Percentiles rank a stretch among this genome's conserved stretches.
phyloP scores from a whole-genome alignment of 1,284 basidiomycete species.

The Ceratobasidium papillatum region DNA sequence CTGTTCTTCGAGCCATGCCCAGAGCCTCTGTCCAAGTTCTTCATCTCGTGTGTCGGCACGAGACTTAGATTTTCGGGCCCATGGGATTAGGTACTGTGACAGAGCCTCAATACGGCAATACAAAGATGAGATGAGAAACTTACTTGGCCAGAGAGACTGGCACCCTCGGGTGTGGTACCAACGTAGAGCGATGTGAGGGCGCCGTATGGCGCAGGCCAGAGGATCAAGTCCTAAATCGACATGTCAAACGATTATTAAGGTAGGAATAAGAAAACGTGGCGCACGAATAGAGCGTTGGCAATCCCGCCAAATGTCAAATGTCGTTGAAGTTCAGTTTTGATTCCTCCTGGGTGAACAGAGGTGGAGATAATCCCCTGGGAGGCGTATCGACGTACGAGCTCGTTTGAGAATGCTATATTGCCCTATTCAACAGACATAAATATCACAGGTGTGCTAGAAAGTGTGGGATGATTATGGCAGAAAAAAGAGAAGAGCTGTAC shows the following conservation, averaged over 20 bases:
- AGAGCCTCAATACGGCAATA: background rate
- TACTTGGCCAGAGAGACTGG: constrained; percentile 37
- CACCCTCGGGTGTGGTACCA: constrained; percentile 36
- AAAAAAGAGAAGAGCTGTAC: too few relatives aligned
- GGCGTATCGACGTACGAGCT: constrained; percentile 53
- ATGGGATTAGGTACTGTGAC: constrained; percentile 36
- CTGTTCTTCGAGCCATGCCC: constrained; percentile 40
- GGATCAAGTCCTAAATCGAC: constrained; percentile 3
- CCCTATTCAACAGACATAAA: constrained; percentile 44
- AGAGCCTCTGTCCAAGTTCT: constrained; percentile 9
- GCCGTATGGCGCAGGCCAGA: constrained; percentile 22
- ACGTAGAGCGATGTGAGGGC: constrained; percentile 42
- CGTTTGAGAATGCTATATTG: constrained; percentile 51
- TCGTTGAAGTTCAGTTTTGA: constrained; percentile 47
- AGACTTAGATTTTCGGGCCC: constrained; percentile 16
- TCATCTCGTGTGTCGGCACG: constrained; percentile 45
- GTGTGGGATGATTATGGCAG: background rate
- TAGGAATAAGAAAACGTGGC: background rate
- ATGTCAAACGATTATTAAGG: background rate
- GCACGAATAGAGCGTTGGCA: background rate
- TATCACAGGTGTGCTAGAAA: background rate
- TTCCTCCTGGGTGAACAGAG: constrained; percentile 50
- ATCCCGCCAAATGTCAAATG: constrained; percentile 42
- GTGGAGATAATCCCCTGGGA: constrained; percentile 53
- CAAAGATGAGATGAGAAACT: background rate